These are phyloP conservation scores for Termitomyces sp. DNA, from an alignment of 768 basidiomycete species.

Conservation along the genomic window DNA sequence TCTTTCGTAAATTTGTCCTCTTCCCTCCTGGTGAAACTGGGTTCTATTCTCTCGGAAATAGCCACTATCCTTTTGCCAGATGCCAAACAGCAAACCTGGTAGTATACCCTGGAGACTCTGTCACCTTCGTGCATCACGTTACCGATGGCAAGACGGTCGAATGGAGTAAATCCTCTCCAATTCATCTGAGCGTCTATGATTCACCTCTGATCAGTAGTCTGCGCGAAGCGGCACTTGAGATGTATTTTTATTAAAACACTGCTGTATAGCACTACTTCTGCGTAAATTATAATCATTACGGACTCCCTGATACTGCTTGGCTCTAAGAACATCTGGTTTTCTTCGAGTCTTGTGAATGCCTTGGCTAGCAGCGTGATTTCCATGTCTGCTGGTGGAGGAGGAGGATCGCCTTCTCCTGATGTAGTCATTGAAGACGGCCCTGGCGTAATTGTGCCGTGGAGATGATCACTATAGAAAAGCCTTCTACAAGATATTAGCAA, in stretches of 20 bases:
- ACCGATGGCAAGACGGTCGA: constrained; percentile 23
- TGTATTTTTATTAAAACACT: too few relatives aligned
- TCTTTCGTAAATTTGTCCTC: constrained; percentile 39
- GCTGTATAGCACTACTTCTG: too few relatives aligned
- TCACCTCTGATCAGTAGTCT: constrained; percentile 53
- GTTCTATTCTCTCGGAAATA: constrained; percentile 40
- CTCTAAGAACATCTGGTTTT: background rate
- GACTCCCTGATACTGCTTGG: background rate
- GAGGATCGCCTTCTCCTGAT: background rate
- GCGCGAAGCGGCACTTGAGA: constrained; percentile 51
- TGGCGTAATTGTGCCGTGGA: background rate
- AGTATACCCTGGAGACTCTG: constrained; percentile 50
- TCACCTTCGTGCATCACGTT: constrained; percentile 37
- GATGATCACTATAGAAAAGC: background rate
- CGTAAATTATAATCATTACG: background rate
- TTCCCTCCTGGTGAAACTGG: constrained; percentile 43
- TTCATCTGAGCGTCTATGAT: constrained; percentile 41
- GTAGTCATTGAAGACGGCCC: background rate
- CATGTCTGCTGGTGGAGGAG: background rate
- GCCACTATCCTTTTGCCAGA: constrained; percentile 46
- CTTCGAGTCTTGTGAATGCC: background rate
- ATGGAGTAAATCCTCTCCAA: constrained; percentile 32
- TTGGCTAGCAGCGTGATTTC: background rate
- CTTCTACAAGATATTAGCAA: background rate
- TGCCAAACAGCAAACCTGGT: constrained; percentile 39